Base-by-base conservation (phyloP, 176 grass and related monocot species). In the Oryza meyeriana region DNA sequence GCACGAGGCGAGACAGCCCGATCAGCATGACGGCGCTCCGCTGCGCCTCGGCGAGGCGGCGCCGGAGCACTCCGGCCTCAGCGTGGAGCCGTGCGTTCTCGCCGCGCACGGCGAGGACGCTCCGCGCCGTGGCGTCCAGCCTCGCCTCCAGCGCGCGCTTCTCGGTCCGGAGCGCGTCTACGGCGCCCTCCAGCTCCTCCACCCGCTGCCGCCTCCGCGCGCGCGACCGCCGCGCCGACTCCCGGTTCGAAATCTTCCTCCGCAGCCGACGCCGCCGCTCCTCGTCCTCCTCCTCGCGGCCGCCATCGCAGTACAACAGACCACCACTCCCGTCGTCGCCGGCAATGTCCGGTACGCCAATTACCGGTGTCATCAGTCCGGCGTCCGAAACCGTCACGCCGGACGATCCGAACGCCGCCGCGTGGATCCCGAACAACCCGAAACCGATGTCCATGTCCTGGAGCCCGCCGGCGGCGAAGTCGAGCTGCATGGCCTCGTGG, bases 191-290 rank as follows among this genome's bases (percentile, higher is more conserved):
- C 5, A 91, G 70, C 27, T 91, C 84, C 66, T 89, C 92, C 32
- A 70, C 44, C 1, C 66, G 69, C 61, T 63, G 69, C 72, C 47
- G 84, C 50, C 84, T 69, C 29, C 92, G 83, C 45, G 78, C 87
- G 1, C 92, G 83, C 12, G 92, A 91, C 78, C 86, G 61, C n/a
- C 79, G 76, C 63, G 92, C 92, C 6, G 92, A 91, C 76, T 94
- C 92, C 10, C 89, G 71, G 89, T 94, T 94, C 30, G 92, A 91
- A 9, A 89, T 71, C 86, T 69, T 91, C 65, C 92, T 84, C 30
- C 68, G 52, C 59, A 75, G 48, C 28, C 76, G 75, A 9, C 83
- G 77, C 31, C 0, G 17, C 10, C 61, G 12, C 47, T 78, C 71
- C 27, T 73, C 61, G 6, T 45, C 74, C 1, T 57, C 65, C 89